These are phyloP conservation scores for Suhomyces guaymorum DNA, from an alignment of 1,139 yeast species.

Conservation along the genomic window DNA sequence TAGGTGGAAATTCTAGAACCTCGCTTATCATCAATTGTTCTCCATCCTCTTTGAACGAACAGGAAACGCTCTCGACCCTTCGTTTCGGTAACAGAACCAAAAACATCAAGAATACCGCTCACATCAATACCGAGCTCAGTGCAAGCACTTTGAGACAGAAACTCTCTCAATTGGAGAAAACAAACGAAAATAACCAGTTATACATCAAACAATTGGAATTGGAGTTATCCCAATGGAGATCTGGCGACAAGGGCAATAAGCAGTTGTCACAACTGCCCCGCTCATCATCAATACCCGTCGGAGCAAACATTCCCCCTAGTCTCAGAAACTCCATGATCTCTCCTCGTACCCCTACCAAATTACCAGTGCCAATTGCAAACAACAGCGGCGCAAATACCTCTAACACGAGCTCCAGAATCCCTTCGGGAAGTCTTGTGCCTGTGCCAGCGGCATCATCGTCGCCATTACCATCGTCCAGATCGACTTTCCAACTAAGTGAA, in stretches of 20 bases:
- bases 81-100: slow-evolving; percentile 83
- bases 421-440: slow-evolving; percentile 11
- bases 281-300: slow-evolving; percentile 9
- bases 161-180: slow-evolving; percentile 49
- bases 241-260: slow-evolving; percentile 18
- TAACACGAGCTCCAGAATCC: slow-evolving; percentile 5
- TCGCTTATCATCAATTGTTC: slow-evolving; percentile 79
- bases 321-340: slow-evolving; percentile 8
- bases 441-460: slow-evolving; percentile 17
- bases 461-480: slow-evolving; percentile 13
- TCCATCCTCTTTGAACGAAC: slow-evolving; percentile 59
- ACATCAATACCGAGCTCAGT: slow-evolving; percentile 69
- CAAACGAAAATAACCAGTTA: slow-evolving; percentile 44
- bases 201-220: slow-evolving; percentile 51
- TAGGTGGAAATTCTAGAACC: slow-evolving; percentile 87
- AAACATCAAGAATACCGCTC: slow-evolving; percentile 65
- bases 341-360: slow-evolving; percentile 16
- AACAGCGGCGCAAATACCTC: no score
- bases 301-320: slow-evolving; percentile 11
- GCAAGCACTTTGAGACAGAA: slow-evolving; percentile 53
- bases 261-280: slow-evolving; percentile 11
- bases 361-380: slow-evolving; percentile 13
- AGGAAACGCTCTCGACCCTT: slow-evolving; percentile 75
- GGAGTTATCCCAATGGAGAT: slow-evolving; percentile 38
- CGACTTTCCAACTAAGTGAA: slow-evolving; percentile 16